Evolutionary conservation across 169 alveolate species (phyloP), one percentile per base, ranked within the genome.

Genomic region (Neospora caninum): DNA sequence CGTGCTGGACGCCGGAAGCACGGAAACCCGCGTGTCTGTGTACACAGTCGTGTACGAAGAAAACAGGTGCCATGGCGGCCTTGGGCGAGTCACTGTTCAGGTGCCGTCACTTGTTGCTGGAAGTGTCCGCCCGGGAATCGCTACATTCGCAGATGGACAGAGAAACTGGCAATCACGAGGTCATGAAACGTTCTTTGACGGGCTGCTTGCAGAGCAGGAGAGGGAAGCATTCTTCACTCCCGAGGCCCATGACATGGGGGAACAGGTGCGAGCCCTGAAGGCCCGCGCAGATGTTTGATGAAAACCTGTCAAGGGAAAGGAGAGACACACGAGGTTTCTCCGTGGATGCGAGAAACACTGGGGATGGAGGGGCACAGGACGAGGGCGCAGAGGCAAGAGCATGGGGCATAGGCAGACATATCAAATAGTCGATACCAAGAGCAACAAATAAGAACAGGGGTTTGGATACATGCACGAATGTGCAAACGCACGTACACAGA

Each of bases 1-100:
- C 29, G 93, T 91, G 49, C n/a, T 91, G 25, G 93, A 91, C 42
- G 88, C 88, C 6, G 93, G 93, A 38, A 91, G 93, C 49, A 91
- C 93, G 41, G 93, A 88, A 20, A 91, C 80, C 38, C 88, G 93
- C 22, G 80, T 73, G 36, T 91, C 13, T 36, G 93, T 91, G 39
- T 91, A 91, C 88, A 69, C 13, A 13, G 89, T 82, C 27, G 20
- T 25, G 41, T 18, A 25, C 38, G 42, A 82, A 45, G 89, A 82
- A 18, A 7, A 36, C 31, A 41, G 31, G 38, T 82, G 89, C 89
- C 69, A 43, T 38, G 89, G 67, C 16, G 89, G 54, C 16, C 89
- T 82, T 34, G 67, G 89, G 69, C 7, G 38, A 45, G 89, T 49
- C 31, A 82, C 67, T 31, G 93, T 91, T 43, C 88, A 78, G 0